These are phyloP conservation scores for Harrya chromipes DNA, from an alignment of 768 basidiomycete genomes.

Conservation along the genomic window DNA sequence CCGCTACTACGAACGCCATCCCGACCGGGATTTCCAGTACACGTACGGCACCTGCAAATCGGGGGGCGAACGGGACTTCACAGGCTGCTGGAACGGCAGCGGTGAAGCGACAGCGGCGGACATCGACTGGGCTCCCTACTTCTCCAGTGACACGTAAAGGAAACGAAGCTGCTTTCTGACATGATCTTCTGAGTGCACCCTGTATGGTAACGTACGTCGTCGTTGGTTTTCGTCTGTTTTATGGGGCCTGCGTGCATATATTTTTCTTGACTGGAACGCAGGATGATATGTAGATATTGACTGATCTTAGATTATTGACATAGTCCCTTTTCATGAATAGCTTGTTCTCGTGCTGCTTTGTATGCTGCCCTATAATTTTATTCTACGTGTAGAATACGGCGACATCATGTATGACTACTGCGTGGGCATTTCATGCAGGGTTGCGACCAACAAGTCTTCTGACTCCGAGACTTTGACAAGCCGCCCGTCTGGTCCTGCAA, in stretches of 20 bases:
- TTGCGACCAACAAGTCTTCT: conserved; percentile 7
- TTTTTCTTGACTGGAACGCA: conserved; percentile 34
- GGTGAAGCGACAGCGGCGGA: conserved; percentile 81
- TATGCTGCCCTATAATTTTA: conserved; percentile 34
- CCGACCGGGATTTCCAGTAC: conserved; percentile 45
- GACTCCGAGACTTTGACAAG: conserved; percentile 4
- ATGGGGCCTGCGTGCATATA: conserved; percentile 27
- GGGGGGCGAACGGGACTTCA: conserved; percentile 18
- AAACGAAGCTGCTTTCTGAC: conserved; percentile 18
- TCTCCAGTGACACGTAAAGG: conserved; percentile 34
- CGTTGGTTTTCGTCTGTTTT: conserved; percentile 1
- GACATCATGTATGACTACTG: conserved; percentile 18
- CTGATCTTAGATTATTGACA: conserved; percentile 33
- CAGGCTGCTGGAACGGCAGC: conserved; percentile 31
- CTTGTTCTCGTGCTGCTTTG: conserved; percentile 17
- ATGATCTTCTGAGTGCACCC: not conserved
- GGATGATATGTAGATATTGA: conserved; percentile 31
- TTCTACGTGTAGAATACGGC: conserved; percentile 29
- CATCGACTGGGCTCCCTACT: conserved; percentile 54
- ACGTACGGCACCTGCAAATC: conserved; percentile 36
- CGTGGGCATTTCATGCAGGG: conserved; percentile 24
- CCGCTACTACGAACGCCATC: conserved; percentile 60
- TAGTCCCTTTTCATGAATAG: conserved; percentile 9
- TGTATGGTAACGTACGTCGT: conserved; percentile 11
- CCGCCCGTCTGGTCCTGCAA: not conserved